Percentiles rank a stretch among this genome's conserved stretches.
Evolutionary conservation across 2,329 filamentous ascomycete species (phyloP).

Genomic region (Colletotrichum salicis): DNA sequence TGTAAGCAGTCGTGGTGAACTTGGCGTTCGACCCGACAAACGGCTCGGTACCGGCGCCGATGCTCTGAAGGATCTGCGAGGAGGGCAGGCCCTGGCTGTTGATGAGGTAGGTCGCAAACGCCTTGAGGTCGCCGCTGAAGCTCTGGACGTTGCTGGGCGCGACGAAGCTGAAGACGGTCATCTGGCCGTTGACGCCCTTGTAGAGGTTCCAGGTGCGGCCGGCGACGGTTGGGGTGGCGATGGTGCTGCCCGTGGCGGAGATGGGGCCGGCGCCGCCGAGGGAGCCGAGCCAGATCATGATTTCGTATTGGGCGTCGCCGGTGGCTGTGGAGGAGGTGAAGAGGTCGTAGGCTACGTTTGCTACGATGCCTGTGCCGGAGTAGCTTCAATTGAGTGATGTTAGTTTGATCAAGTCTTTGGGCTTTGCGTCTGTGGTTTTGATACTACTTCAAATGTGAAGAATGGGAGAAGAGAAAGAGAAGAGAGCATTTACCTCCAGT

Average conservation of each 20-base stretch:
- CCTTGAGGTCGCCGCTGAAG: constrained; percentile 67
- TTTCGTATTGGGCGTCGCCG: constrained; percentile 62
- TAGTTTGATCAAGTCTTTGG: no score
- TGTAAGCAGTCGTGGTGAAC: constrained; percentile 37
- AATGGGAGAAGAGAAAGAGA: no score
- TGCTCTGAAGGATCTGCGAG: constrained; percentile 46
- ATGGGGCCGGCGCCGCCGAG: constrained; percentile 70
- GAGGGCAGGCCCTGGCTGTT: constrained; percentile 57
- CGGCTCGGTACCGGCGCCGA: constrained; percentile 66
- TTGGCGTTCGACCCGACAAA: constrained; percentile 58
- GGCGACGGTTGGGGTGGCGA: constrained; percentile 64
- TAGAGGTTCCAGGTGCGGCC: constrained; percentile 68
- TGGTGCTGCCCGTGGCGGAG: constrained; percentile 55
- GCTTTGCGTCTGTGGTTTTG: no score
- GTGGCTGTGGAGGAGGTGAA: constrained; percentile 63
- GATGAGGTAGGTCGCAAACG: constrained; percentile 67
- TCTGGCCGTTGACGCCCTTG: constrained; percentile 68
- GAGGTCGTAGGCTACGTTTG: constrained; percentile 70
- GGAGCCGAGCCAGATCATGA: constrained; percentile 73
- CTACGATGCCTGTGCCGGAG: constrained; percentile 50
- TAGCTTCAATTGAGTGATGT: constrained; percentile 42
- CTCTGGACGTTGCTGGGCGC: constrained; percentile 53
- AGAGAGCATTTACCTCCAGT: constrained; percentile 42
- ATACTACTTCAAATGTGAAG: neutral
- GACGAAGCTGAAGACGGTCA: constrained; percentile 68